phyloP scores from a whole-genome alignment of 495 filamentous ascomycete genomes.

The Chaetomidium leptoderma region DNA sequence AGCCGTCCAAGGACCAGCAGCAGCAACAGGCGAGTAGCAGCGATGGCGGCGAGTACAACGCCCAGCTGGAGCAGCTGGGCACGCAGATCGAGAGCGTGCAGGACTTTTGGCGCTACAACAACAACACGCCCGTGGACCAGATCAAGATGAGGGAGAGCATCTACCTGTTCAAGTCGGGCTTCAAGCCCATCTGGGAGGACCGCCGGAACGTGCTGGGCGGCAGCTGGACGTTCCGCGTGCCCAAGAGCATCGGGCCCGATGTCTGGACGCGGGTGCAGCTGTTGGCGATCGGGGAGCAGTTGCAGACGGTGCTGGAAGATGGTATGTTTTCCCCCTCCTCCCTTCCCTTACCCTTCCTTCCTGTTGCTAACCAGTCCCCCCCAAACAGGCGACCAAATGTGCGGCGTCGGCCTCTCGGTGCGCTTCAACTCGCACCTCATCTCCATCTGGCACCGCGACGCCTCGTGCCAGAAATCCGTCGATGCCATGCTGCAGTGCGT shows the following conservation, averaged over 20 bases:
- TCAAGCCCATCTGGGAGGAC: slow-evolving; percentile 88
- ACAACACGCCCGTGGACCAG: slow-evolving; percentile 75
- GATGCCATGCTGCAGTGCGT: slow-evolving; percentile 64
- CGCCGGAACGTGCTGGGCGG: slow-evolving; percentile 75
- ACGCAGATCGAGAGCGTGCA: slow-evolving; percentile 68
- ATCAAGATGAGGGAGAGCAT: slow-evolving; percentile 77
- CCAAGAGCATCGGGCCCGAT: slow-evolving; percentile 63
- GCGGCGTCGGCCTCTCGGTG: slow-evolving; percentile 66
- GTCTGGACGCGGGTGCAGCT: slow-evolving; percentile 78
- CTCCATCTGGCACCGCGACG: slow-evolving; percentile 83
- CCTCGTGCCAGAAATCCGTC: slow-evolving; percentile 66
- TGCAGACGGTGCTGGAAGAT: slow-evolving; percentile 69
- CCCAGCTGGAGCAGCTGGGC: slow-evolving; percentile 62
- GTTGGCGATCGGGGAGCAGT: slow-evolving; percentile 77
- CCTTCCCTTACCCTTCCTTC: slow-evolving; percentile 1
- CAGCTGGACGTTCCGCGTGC: slow-evolving; percentile 82
- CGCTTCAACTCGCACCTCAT: slow-evolving; percentile 75
- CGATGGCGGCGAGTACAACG: slow-evolving; percentile 48
- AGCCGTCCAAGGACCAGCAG: slow-evolving; percentile 20
- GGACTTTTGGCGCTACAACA: slow-evolving; percentile 84
- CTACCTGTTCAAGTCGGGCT: slow-evolving; percentile 83
- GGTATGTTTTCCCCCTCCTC: slow-evolving; percentile 37
- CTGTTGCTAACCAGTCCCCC: not conserved
- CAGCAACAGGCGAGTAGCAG: not conserved
- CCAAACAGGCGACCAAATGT: slow-evolving; percentile 67